Evolutionary conservation across 2,329 filamentous ascomycete species (phyloP).

Genomic region (Penicillium sp.): DNA sequence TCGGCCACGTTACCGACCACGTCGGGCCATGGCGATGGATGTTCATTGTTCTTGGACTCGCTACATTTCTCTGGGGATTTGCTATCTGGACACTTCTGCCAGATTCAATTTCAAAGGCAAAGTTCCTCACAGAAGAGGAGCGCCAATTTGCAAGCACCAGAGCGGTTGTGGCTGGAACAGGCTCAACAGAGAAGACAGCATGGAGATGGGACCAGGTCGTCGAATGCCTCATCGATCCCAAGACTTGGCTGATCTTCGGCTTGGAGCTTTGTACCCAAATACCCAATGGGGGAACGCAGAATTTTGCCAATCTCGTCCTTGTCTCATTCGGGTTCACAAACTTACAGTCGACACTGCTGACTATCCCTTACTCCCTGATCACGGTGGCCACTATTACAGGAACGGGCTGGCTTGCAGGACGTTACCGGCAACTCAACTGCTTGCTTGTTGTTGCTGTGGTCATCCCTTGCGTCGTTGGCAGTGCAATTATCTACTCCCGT

Average conservation of each 20-base stretch:
- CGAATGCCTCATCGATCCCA: constrained; percentile 59
- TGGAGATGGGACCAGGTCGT: constrained; percentile 55
- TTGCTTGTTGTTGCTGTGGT: constrained; percentile 54
- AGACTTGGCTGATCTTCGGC: constrained; percentile 61
- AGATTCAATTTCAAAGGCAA: constrained; percentile 56
- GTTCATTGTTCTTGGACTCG: constrained; percentile 57
- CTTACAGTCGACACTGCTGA: constrained; percentile 46
- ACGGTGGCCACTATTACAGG: constrained; percentile 51
- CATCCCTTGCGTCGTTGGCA: constrained; percentile 54
- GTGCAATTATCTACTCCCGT: constrained; percentile 56
- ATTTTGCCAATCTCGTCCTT: constrained; percentile 43
- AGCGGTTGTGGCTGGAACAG: constrained; percentile 53
- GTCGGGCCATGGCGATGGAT: constrained; percentile 48
- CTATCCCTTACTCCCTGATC: constrained; percentile 60
- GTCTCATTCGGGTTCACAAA: constrained; percentile 23
- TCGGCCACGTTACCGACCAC: constrained; percentile 53
- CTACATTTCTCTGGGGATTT: constrained; percentile 55
- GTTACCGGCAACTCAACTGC: constrained; percentile 54
- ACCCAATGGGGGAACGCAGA: constrained; percentile 63
- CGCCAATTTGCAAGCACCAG: constrained; percentile 38
- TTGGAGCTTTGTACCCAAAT: constrained; percentile 56
- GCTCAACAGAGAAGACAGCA: constrained; percentile 48
- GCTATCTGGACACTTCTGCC: constrained; percentile 53
- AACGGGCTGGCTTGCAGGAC: constrained; percentile 54
- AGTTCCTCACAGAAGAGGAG: constrained; percentile 59